Percentiles rank a stretch among this genome's conserved stretches.
These are phyloP conservation scores for Podospora bellae-mahoneyi DNA, from an alignment of 495 filamentous ascomycete species.

Conservation along the genomic window DNA sequence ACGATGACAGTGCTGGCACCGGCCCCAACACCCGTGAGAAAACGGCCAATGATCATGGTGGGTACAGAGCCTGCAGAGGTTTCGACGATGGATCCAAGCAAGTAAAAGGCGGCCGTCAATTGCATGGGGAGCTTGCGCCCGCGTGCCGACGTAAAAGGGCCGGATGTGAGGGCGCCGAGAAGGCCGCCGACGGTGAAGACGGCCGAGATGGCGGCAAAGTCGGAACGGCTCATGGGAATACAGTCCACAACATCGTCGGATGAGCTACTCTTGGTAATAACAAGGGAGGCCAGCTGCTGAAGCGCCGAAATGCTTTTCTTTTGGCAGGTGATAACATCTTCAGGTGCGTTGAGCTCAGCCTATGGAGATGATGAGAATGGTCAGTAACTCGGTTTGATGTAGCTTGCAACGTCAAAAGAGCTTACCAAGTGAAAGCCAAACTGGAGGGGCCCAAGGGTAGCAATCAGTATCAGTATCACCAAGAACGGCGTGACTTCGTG, in stretches of 20 bases:
- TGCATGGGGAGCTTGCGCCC: conserved; percentile 73
- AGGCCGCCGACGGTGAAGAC: conserved; percentile 91
- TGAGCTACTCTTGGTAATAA: conserved; percentile 17
- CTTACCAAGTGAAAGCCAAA: conserved; percentile 91
- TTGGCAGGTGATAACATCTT: conserved; percentile 81
- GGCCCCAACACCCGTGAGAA: conserved; percentile 78
- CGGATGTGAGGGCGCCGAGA: conserved; percentile 72
- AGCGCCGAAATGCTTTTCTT: conserved; percentile 54
- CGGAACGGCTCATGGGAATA: conserved; percentile 71
- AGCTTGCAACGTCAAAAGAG: conserved; percentile 3
- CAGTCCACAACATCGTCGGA: conserved; percentile 61
- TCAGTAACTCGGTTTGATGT: conserved; percentile 19
- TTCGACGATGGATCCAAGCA: conserved; percentile 71
- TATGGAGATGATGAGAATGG: conserved; percentile 34
- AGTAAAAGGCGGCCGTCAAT: conserved; percentile 68
- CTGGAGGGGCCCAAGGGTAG: conserved; percentile 77
- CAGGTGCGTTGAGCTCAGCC: conserved; percentile 93
- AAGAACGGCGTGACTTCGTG: conserved; percentile 60
- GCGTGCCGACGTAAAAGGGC: conserved; percentile 65
- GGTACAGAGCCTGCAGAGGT: conserved; percentile 64
- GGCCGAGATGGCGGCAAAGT: conserved; percentile 79
- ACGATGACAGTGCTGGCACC: conserved; percentile 89
- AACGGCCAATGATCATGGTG: conserved; percentile 65
- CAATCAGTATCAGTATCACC: conserved; percentile 58
- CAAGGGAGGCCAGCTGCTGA: conserved; percentile 30